phyloP scores from a whole-genome alignment of 139 green algal species.

The Pycnococcus provasolii region DNA sequence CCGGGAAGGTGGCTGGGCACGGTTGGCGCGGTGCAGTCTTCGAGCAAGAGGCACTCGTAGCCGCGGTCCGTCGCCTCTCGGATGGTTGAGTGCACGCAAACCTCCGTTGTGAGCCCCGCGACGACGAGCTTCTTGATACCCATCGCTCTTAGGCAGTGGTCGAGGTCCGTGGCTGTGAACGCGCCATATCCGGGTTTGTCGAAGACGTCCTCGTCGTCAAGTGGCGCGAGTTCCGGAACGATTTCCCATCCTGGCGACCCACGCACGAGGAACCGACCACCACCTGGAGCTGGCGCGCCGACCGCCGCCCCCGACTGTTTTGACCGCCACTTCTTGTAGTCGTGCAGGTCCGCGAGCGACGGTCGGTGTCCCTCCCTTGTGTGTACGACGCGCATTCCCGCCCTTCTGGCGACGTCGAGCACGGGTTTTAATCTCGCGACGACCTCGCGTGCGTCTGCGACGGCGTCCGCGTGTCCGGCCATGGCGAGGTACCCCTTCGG shows the following conservation, averaged over 20 bases:
- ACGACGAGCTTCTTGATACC: slow-evolving; percentile 49
- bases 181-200: slow-evolving; percentile 57
- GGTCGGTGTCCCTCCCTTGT: slow-evolving; percentile 53
- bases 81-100: slow-evolving; percentile 63
- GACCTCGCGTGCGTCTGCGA: slow-evolving; percentile 32
- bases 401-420: slow-evolving; percentile 32
- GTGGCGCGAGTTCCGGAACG: slow-evolving; percentile 48
- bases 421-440: slow-evolving; percentile 43
- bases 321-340: slow-evolving; percentile 48
- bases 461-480: slow-evolving; percentile 44
- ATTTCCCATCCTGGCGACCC: slow-evolving; percentile 52
- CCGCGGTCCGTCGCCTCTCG: slow-evolving; percentile 52
- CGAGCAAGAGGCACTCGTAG: slow-evolving; percentile 57
- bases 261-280: slow-evolving; percentile 37
- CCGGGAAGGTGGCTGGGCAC: slow-evolving; percentile 40
- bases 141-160: slow-evolving; percentile 35
- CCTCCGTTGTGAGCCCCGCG: slow-evolving; percentile 50
- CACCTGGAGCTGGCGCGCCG: slow-evolving; percentile 34
- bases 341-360: slow-evolving; percentile 42
- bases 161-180: slow-evolving; percentile 40
- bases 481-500: slow-evolving; percentile 46
- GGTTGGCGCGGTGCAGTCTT: slow-evolving; percentile 46
- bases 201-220: slow-evolving; percentile 39
- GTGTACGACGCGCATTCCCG: slow-evolving; percentile 44
- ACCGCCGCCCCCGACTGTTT: slow-evolving; percentile 43